Percentiles rank a stretch among this genome's conserved stretches.
Conservation (phyloP, 805 yeast genomes). For the Saccharomycopsis amapae region DNA sequence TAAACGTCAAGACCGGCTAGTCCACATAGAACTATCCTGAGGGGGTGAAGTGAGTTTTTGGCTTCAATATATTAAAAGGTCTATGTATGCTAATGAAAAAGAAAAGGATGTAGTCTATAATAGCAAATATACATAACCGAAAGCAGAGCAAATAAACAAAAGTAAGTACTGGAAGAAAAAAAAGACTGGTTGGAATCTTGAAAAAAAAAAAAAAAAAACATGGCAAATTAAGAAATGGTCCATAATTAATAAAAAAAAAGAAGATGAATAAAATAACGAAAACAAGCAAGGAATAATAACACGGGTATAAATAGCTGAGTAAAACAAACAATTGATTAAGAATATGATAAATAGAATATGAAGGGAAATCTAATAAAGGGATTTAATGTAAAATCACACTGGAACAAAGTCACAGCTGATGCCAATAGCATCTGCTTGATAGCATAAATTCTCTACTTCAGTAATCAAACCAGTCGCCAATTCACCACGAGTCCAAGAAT, state of each 20-base stretch:
- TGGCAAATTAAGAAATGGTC: not conserved
- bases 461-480: not conserved
- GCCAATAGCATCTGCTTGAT: conserved; percentile 15
- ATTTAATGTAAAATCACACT: too few relatives aligned
- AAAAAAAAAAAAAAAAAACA: not conserved
- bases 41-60: too few relatives aligned
- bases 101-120: too few relatives aligned
- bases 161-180: not conserved
- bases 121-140: too few relatives aligned
- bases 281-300: not conserved
- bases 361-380: not conserved
- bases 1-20: too few relatives aligned
- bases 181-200: too few relatives aligned
- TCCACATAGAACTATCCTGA: too few relatives aligned
- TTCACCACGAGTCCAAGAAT: conserved; percentile 7
- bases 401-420: conserved; percentile 4
- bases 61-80: too few relatives aligned
- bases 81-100: too few relatives aligned
- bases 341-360: not conserved
- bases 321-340: not conserved
- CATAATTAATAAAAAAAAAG: not conserved
- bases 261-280: not conserved
- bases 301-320: not conserved
- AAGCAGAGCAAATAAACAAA: not conserved
- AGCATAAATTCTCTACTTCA: conserved; percentile 15